Conservation (phyloP, 2,329 filamentous ascomycete species). For the Phyllosticta capitalensis region DNA sequence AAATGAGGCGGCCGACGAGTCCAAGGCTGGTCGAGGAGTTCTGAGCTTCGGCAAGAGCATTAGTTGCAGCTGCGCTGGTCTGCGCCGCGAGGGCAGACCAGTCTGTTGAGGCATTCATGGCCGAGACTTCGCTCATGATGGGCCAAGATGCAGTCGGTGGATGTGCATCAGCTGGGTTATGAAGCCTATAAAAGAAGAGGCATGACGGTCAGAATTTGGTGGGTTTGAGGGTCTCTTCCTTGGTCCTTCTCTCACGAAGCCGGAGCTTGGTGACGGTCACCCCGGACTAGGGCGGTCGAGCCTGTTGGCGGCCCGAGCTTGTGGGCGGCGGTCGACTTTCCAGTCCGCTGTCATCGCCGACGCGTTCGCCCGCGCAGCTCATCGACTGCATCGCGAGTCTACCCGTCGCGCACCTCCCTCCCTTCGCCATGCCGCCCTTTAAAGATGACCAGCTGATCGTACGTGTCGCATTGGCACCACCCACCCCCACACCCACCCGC, state of each 20-base stretch:
- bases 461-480: constrained; percentile 12
- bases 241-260: neutral
- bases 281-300: neutral
- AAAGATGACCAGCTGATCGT: constrained; percentile 39
- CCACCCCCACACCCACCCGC: neutral
- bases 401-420: neutral
- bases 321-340: constrained; percentile 3
- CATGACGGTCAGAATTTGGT: neutral
- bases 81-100: neutral
- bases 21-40: constrained; percentile 26
- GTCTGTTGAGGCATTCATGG: neutral
- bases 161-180: neutral
- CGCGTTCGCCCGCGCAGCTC: constrained; percentile 5
- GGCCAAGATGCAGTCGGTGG: neutral
- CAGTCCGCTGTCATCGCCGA: neutral
- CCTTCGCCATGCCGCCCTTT: constrained; percentile 31
- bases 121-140: neutral
- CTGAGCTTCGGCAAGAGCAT: constrained; percentile 3
- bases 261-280: neutral
- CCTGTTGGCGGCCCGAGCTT: neutral
- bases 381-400: constrained; percentile 4
- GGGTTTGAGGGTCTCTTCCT: neutral
- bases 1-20: constrained; percentile 39
- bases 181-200: neutral
- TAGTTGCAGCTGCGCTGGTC: neutral